These are phyloP conservation scores for Trichoderma endophyticum DNA, from an alignment of 2,329 filamentous ascomycete species.

Conservation along the genomic window DNA sequence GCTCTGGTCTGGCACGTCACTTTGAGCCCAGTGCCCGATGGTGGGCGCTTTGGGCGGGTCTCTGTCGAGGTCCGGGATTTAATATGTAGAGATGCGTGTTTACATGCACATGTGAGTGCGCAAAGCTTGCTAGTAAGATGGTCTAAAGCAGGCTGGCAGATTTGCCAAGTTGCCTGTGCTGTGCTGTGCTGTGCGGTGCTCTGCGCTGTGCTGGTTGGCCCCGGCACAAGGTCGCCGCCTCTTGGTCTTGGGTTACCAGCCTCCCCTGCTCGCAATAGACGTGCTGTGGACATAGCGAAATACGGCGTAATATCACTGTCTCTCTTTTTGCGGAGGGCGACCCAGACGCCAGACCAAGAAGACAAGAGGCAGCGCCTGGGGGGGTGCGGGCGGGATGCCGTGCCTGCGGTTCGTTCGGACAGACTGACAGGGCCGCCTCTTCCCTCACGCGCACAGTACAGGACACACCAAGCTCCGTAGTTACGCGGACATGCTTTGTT, in stretches of 20 bases:
- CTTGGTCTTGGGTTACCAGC: not conserved
- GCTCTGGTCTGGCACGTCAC: slow-evolving; percentile 8
- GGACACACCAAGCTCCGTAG: not conserved
- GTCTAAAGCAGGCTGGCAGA: not conserved
- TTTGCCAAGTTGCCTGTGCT: slow-evolving; percentile 4
- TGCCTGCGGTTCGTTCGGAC: slow-evolving; percentile 15
- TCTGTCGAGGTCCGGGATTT: slow-evolving; percentile 4
- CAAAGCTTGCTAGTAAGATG: slow-evolving; percentile 4
- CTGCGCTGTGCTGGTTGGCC: not conserved
- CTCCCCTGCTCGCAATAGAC: slow-evolving; percentile 10
- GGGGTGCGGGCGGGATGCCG: slow-evolving; percentile 3
- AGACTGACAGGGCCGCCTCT: slow-evolving; percentile 15
- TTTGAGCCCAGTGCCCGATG: slow-evolving; percentile 12
- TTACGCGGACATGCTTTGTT: slow-evolving; percentile 9
- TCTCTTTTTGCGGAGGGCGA: not conserved
- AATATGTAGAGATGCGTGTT: slow-evolving; percentile 6
- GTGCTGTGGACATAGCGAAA: slow-evolving; percentile 1
- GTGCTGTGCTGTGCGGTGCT: not conserved
- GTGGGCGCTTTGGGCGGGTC: slow-evolving; percentile 17
- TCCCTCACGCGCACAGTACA: not conserved
- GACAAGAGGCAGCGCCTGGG: not conserved
- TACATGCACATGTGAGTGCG: not conserved
- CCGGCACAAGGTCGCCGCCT: not conserved
- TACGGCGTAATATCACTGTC: slow-evolving; percentile 4
- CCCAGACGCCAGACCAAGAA: not conserved